These are phyloP conservation scores for Cryptosporidium sp. DNA, from an alignment of 169 alveolate species.

Conservation along the genomic window DNA sequence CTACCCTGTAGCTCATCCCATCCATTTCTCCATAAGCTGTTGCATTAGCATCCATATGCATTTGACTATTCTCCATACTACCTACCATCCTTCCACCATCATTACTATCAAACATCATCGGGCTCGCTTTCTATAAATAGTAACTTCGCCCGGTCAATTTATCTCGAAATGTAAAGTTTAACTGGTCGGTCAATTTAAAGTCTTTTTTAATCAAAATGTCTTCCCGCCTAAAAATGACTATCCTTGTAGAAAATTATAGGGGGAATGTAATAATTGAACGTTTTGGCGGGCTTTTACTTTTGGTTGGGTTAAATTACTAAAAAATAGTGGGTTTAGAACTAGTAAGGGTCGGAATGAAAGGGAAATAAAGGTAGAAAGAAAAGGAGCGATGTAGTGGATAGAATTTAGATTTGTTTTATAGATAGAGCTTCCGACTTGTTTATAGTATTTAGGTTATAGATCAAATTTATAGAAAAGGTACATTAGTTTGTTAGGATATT, in stretches of 20 bases:
- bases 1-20: constrained; percentile 13
- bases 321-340: background rate
- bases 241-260: background rate
- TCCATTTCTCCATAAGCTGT: background rate
- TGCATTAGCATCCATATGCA: background rate
- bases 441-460: background rate
- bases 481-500: background rate
- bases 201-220: background rate
- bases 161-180: constrained; percentile 18
- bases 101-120: constrained; percentile 12
- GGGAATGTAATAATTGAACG: background rate
- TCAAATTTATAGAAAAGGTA: no score
- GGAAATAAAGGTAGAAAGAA: background rate
- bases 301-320: background rate
- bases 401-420: background rate
- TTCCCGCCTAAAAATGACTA: constrained; percentile 11
- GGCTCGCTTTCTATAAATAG: background rate
- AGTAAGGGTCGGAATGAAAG: background rate
- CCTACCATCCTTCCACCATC: background rate
- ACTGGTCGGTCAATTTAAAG: background rate
- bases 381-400: background rate
- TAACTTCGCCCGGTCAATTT: background rate
- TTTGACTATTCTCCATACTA: constrained; percentile 4
- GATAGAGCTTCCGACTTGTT: background rate
- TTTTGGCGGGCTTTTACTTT: background rate